Evolutionary conservation across 768 basidiomycete genomes (phyloP), one percentile per base, ranked within the genome.

Genomic region (Suillus bovinus): DNA sequence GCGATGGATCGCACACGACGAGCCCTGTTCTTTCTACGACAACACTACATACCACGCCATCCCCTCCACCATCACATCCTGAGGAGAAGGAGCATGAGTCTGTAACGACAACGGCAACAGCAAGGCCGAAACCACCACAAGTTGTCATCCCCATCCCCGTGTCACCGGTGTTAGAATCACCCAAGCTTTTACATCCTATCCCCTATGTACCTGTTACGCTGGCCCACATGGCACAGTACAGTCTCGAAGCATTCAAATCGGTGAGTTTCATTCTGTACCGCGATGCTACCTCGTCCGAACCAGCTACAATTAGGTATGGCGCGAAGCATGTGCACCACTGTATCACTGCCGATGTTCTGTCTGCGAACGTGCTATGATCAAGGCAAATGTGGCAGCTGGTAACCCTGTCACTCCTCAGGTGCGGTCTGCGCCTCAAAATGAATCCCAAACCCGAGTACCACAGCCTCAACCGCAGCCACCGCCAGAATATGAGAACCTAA

Each of bases 41-140:
- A 9, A 92, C 90, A 8, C 69, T 91, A 34, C 86, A 87, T 64
- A 92, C 90, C n/a, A 91, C 90, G 8, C 90, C 90, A 0, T 89
- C 87, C 2, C 90, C 90, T 0, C 86, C 89, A 0, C 89, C 89
- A 31, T 67, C 73, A 2, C 70, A 69, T 17, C 66, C 65, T 24
- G 69, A 72, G 46, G 73, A 74, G 60, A 77, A 77, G 63, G 74
- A 74, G 14, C 73, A 75, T 50, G 80, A 77, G 59, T 74, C 69
- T 55, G 22, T 4, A 49, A 49, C 47, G 27, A 27, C 3, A 17
- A 49, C 27, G 17, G 14, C 33, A 4, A 73, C 59, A n/a, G n/a
- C 50, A 29, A 49, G 44, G 64, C 70, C 27, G 39, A 68, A 36
- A 66, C 72, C 67, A 6, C 67, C 69, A n/a, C 71, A 73, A 34